Evolutionary conservation across 805 yeast species (phyloP), one percentile per base, ranked within the genome.

Genomic region (Pichia deserticola): DNA sequence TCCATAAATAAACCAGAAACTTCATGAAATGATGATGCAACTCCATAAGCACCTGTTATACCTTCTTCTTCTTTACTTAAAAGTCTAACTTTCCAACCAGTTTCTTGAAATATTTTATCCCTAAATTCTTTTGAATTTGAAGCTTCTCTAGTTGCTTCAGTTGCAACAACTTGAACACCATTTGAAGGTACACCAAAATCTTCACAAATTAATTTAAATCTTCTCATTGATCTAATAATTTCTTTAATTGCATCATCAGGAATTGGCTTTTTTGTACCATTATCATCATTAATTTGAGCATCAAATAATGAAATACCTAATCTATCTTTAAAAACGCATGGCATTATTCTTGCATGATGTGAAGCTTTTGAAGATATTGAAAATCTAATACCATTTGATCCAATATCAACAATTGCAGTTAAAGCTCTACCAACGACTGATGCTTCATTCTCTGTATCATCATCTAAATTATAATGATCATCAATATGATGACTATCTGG

Each of bases 141-240:
- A 3, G 89, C 88, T 54, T 79, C 82, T 58, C 88, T 73, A 0
- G 86, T 79, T 1, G 89, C 88, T 57, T 84, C 89, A 0, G 90
- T 83, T 8, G 88, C 89, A 25, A 84, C 82, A 1, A 85, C 82
- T 51, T 78, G 68, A 11, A 84, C 86, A 15, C 82, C 76, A 47
- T 73, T 74, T 32, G 65, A 60, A 7, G 80, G 75, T 1, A 85
- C 89, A 28, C 88, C 89, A 59, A 85, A 85, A 64, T 83, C 89
- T 48, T 75, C 79, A 62, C 92, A 86, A 40, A 84, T 82, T 56
- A 77, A 69, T 58, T 78, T 76, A 67, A 85, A 85, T 57, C 92
- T 73, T 53, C 74, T 73, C 78, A 86, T 76, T 3, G 87, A 83
- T 27, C 75, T 70, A 48, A 79, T 73, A 25, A 84, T 78, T 50